phyloP scores from a whole-genome alignment of 495 filamentous ascomycete genomes.

The Penicillium psychrofluorescens region DNA sequence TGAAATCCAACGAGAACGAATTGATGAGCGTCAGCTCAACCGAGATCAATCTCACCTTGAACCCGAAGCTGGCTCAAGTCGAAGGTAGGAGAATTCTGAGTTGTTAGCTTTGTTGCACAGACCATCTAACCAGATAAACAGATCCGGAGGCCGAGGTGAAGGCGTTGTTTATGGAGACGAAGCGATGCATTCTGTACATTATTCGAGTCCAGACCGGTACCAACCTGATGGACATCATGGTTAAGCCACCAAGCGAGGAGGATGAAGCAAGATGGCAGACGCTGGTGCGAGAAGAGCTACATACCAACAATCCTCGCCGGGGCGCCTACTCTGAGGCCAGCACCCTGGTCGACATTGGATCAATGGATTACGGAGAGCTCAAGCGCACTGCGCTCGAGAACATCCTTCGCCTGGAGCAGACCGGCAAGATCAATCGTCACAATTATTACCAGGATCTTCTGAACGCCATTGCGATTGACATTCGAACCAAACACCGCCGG shows the following conservation, averaged over 20 bases:
- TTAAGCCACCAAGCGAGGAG: conserved; percentile 77
- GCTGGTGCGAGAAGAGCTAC: conserved; percentile 77
- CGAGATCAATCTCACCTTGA: conserved; percentile 87
- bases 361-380: conserved; percentile 84
- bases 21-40: conserved; percentile 78
- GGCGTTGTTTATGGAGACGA: conserved; percentile 94
- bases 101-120: no score
- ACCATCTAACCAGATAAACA: conserved; percentile 4
- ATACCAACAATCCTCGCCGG: conserved; percentile 57
- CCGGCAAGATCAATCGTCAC: conserved; percentile 78
- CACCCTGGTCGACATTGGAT: conserved; percentile 75
- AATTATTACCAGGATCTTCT: conserved; percentile 96
- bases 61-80: conserved; percentile 81
- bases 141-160: conserved; percentile 91
- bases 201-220: conserved; percentile 91
- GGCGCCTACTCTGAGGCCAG: conserved; percentile 90
- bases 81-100: conserved; percentile 47
- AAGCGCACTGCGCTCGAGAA: conserved; percentile 93
- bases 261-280: conserved; percentile 84
- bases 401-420: conserved; percentile 77
- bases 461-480: conserved; percentile 94
- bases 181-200: conserved; percentile 94
- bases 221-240: conserved; percentile 90
- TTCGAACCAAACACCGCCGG: conserved; percentile 90
- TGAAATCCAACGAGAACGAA: conserved; percentile 91